Conservation (phyloP, 805 yeast genomes). For the Wickerhamomyces strasburgensis region DNA sequence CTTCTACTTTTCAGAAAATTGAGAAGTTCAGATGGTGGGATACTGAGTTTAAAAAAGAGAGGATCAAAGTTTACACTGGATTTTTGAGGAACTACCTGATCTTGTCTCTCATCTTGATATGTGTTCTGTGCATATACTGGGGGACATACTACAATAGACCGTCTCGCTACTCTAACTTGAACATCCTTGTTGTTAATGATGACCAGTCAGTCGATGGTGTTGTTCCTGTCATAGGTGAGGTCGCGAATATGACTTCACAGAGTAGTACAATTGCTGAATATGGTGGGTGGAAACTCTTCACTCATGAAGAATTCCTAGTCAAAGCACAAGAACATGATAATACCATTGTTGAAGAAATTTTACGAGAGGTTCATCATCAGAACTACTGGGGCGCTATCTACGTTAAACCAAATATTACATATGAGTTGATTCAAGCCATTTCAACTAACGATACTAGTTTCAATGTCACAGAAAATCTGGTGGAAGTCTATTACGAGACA, state of each 20-base stretch:
- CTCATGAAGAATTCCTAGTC: slow-evolving; percentile 19
- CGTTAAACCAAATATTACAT: slow-evolving; percentile 44
- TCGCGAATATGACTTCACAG: slow-evolving; percentile 5
- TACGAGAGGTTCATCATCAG: slow-evolving; percentile 44
- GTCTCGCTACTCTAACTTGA: slow-evolving; percentile 10
- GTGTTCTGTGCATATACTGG: slow-evolving; percentile 28
- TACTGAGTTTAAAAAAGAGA: slow-evolving; percentile 12
- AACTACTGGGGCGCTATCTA: slow-evolving; percentile 61
- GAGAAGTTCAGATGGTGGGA: slow-evolving; percentile 21
- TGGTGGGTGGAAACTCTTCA: slow-evolving; percentile 28
- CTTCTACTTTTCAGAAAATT: slow-evolving; percentile 11
- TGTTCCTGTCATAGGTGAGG: slow-evolving; percentile 14
- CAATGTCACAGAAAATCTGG: slow-evolving; percentile 21
- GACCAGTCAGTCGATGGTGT: slow-evolving; percentile 11
- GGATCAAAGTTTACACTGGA: slow-evolving; percentile 14
- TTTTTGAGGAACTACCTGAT: slow-evolving; percentile 18
- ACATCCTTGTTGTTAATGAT: slow-evolving; percentile 20
- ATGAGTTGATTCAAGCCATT: slow-evolving; percentile 23
- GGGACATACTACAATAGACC: slow-evolving; percentile 23
- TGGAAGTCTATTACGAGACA: slow-evolving; percentile 49
- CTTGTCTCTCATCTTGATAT: slow-evolving; percentile 21
- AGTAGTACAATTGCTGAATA: slow-evolving; percentile 5
- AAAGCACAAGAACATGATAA: slow-evolving; percentile 16
- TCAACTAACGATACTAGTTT: slow-evolving; percentile 11
- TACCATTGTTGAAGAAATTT: slow-evolving; percentile 34